Evolutionary conservation across 2,329 filamentous ascomycete species (phyloP).

Genomic region (Alternaria incomplexa): DNA sequence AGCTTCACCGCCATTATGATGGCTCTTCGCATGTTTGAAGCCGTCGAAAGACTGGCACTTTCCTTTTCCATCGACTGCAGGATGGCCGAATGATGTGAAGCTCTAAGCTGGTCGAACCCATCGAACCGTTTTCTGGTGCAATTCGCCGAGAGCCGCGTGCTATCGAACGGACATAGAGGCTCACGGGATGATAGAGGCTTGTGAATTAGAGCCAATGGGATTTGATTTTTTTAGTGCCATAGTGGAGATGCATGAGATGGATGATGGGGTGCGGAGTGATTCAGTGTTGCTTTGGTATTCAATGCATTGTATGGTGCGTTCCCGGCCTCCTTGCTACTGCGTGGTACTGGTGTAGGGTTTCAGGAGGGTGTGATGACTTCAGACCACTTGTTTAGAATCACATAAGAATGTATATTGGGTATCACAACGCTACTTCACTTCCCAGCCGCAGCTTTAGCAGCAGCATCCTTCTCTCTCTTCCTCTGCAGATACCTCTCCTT

Average conservation of each 20-base stretch:
- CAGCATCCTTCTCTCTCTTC: slow-evolving; percentile 75
- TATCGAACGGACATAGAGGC: neutral
- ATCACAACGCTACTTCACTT: slow-evolving; percentile 12
- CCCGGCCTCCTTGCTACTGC: neutral
- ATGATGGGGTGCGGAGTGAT: neutral
- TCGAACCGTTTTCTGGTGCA: neutral
- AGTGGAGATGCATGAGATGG: neutral
- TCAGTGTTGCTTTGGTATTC: neutral
- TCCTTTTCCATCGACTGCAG: neutral
- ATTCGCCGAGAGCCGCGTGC: neutral
- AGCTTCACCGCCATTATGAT: neutral
- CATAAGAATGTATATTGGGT: neutral
- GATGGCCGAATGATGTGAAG: neutral
- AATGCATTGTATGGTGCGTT: neutral
- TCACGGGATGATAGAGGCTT: neutral
- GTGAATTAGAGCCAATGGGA: neutral
- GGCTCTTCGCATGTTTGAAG: neutral
- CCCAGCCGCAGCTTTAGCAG: slow-evolving; percentile 66
- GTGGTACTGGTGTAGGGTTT: neutral
- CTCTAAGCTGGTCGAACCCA: neutral
- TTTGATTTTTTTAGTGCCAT: neutral
- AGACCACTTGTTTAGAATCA: neutral
- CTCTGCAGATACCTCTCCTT: slow-evolving; percentile 80
- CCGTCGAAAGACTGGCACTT: neutral
- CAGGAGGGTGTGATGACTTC: neutral